Conservation (phyloP, 163 green algal species). For the Chlorella variabilis region DNA sequence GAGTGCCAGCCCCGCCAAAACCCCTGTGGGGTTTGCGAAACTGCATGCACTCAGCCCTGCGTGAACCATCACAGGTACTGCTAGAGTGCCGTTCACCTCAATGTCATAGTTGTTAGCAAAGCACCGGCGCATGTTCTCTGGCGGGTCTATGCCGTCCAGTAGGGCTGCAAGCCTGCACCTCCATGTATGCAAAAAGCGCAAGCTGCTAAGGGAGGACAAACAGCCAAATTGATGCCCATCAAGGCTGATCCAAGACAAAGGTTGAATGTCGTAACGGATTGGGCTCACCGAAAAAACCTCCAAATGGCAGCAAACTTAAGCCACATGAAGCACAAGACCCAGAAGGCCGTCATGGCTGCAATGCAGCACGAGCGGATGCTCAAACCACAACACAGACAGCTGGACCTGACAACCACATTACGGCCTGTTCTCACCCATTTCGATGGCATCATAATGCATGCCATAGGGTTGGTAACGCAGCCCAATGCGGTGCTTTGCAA, state of each 20-base stretch:
- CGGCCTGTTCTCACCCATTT: constrained; percentile 44
- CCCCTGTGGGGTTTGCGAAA: constrained; percentile 64
- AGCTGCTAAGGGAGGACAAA: neutral
- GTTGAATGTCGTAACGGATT: too few relatives aligned
- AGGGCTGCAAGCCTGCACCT: constrained; percentile 69
- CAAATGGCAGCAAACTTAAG: constrained; percentile 95
- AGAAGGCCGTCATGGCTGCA: constrained; percentile 55
- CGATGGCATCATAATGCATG: constrained; percentile 9
- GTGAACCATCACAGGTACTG: too few relatives aligned
- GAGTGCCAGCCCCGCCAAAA: constrained; percentile 96
- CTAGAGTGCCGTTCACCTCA: constrained; percentile 67
- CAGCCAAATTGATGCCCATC: too few relatives aligned
- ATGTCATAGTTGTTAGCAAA: constrained; percentile 95
- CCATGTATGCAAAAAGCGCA: too few relatives aligned
- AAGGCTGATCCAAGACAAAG: too few relatives aligned
- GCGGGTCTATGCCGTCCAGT: constrained; percentile 80
- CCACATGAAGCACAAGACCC: constrained; percentile 95
- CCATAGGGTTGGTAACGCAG: constrained; percentile 36
- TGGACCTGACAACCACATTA: neutral
- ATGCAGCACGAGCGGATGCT: too few relatives aligned
- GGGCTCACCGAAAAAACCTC: constrained; percentile 80
- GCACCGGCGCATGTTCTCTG: constrained; percentile 95
- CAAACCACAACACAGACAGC: neutral
- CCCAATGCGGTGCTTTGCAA: constrained; percentile 75
- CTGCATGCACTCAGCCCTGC: too few relatives aligned